Evolutionary conservation across 495 filamentous ascomycete genomes (phyloP).

Genomic region (Chaetomium tenue): DNA sequence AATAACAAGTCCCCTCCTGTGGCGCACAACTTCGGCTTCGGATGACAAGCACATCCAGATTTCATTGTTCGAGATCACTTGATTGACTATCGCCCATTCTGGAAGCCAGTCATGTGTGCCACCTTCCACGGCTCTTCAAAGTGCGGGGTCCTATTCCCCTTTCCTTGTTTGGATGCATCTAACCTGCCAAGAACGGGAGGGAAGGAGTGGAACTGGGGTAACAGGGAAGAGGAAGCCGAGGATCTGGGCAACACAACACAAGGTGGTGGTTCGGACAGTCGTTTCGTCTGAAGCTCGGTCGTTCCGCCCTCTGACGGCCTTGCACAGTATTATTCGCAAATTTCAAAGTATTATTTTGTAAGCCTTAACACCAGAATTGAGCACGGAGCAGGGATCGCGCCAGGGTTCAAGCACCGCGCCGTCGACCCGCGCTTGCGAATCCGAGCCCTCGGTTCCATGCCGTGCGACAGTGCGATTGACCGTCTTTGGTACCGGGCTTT

Average conservation of each 20-base stretch:
- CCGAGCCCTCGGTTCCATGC: background rate
- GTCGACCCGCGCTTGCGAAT: background rate
- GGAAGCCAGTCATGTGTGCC: constrained; percentile 13
- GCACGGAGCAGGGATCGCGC: background rate
- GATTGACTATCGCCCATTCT: background rate
- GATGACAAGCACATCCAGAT: background rate
- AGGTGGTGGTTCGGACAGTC: background rate
- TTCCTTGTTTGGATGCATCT: constrained; percentile 2
- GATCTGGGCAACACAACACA: background rate
- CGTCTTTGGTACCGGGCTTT: background rate
- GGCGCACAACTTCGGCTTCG: background rate
- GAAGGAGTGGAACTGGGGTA: background rate
- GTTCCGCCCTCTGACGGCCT: background rate
- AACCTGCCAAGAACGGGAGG: constrained; percentile 16
- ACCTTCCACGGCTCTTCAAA: background rate
- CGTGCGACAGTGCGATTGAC: background rate
- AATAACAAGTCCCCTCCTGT: too few species aligned
- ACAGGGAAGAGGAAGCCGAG: background rate
- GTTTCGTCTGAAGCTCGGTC: background rate
- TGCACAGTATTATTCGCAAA: background rate
- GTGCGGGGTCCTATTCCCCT: constrained; percentile 10
- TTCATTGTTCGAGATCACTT: background rate
- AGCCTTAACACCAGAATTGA: background rate
- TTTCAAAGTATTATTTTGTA: constrained; percentile 1
- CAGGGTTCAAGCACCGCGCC: background rate